Evolutionary conservation across 768 basidiomycete species (phyloP), one percentile per base, ranked within the genome.

Genomic region (Myochromella boudieri): DNA sequence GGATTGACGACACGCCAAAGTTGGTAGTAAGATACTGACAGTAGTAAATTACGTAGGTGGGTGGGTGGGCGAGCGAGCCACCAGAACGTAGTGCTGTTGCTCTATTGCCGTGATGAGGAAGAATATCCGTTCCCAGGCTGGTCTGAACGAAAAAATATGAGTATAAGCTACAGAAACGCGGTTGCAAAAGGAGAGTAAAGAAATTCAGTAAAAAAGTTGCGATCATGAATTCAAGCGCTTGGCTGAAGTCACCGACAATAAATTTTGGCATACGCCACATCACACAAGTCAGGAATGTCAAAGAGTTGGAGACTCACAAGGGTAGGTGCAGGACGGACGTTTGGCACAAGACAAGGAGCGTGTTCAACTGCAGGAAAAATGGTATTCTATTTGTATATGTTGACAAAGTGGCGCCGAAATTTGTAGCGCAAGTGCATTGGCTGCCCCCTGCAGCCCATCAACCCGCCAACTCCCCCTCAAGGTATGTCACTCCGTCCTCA

Each of bases 201-300:
- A 29, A 44, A 38, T 50, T 82, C 82, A 83, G 77, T 52, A 56
- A 69, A 64, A 64, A 58, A 49, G 38, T 67, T 80, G 71, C 64
- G 69, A 78, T 84, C 83, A 83, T 62, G 53, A 42, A 37, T 55
- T 46, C 45, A 52, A 54, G 33, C 36, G 40, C 28, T 26, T 47
- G 27, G 49, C 32, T 67, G 63, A 55, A 55, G 65, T 82, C 82
- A 81, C 70, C 68, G 82, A 86, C 83, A 87, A 86, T 84, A 87
- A 84, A 86, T 85, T 75, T 57, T 54, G 67, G 70, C 66, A 60
- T 57, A 54, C 53, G 56, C 68, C 70, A n/a, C 80, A 82, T 82
- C 82, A 79, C 71, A n/a, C 48, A 34, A 40, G 32, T 15, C 7
- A 27, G 33, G 44, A 43, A 31, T 10, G 44, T 1, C 11, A 26